phyloP scores from a whole-genome alignment of 441 rosid species.

The Melianthus villosus region DNA sequence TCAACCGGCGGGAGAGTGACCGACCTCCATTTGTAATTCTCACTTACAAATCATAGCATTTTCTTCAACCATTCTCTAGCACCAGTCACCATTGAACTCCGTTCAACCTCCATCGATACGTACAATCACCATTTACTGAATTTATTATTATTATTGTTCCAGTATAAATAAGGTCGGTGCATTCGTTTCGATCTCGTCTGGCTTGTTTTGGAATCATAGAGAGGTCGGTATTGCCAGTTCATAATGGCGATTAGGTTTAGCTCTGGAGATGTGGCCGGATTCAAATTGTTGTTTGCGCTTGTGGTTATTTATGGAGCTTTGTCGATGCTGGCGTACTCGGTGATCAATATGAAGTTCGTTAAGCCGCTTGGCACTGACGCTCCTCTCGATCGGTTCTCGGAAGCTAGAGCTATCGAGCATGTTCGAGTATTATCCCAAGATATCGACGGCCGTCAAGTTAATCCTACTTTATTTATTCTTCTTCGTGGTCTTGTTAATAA shows the following conservation, averaged over 20 bases:
- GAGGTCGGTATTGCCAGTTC: no score
- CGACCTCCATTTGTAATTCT: no score
- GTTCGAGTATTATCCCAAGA: conserved; percentile 60
- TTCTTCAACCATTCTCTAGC: no score
- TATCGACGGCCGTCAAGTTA: conserved; percentile 75
- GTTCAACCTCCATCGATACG: no score
- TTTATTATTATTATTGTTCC: no score
- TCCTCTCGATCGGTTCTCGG: conserved; percentile 79
- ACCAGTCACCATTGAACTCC: no score
- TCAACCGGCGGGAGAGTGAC: no score
- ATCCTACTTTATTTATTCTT: conserved; percentile 1
- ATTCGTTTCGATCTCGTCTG: no score
- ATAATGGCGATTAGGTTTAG: conserved; percentile 35
- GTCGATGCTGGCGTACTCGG: conserved; percentile 42
- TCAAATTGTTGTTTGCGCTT: conserved; percentile 42
- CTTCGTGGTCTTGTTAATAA: background rate
- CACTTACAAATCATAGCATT: no score
- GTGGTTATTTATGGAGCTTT: conserved; percentile 43
- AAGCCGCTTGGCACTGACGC: conserved; percentile 56
- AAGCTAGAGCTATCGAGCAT: conserved; percentile 74
- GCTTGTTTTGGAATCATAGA: no score
- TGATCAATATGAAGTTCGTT: conserved; percentile 46
- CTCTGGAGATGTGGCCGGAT: conserved; percentile 38
- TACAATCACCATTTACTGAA: no score
- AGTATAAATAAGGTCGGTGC: no score